These are phyloP conservation scores for Lactifluus rugatus DNA, from an alignment of 768 basidiomycete genomes.

Conservation along the genomic window DNA sequence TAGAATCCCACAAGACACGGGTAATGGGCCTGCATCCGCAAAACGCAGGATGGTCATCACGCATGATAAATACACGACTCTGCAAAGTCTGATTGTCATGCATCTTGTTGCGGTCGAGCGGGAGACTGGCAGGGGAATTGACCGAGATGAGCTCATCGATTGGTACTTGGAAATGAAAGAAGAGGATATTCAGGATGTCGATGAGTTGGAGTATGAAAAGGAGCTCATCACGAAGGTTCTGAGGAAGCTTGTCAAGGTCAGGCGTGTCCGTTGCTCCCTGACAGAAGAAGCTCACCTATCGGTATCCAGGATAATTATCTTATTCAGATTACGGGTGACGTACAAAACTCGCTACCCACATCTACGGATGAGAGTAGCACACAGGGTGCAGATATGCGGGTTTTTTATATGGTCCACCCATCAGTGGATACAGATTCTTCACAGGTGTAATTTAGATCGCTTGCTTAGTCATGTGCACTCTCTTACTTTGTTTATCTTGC, in stretches of 20 bases:
- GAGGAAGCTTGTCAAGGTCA: slow-evolving; percentile 82
- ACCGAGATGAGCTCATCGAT: slow-evolving; percentile 86
- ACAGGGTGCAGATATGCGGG: slow-evolving; percentile 49
- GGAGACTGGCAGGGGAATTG: slow-evolving; percentile 65
- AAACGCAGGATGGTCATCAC: slow-evolving; percentile 85
- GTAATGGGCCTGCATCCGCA: slow-evolving; percentile 35
- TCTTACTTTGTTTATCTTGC: slow-evolving; percentile 5
- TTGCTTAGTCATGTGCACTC: slow-evolving; percentile 12
- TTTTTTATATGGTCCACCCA: slow-evolving; percentile 88
- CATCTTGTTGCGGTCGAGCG: slow-evolving; percentile 72
- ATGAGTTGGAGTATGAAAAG: slow-evolving; percentile 84
- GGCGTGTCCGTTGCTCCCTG: slow-evolving; percentile 15
- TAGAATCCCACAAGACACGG: slow-evolving; percentile 23
- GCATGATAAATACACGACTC: slow-evolving; percentile 86
- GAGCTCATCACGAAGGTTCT: slow-evolving; percentile 86
- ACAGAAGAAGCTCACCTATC: not conserved
- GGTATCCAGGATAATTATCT: slow-evolving; percentile 66
- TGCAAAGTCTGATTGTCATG: slow-evolving; percentile 82
- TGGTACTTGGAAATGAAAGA: slow-evolving; percentile 95
- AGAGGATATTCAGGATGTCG: slow-evolving; percentile 68
- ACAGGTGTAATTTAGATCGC: not conserved
- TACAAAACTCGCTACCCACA: slow-evolving; percentile 62
- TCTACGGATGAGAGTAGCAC: slow-evolving; percentile 54
- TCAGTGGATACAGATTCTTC: slow-evolving; percentile 60
- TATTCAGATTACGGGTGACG: slow-evolving; percentile 74